A percentile compares a stretch with the other conserved stretches of the same genome.
phyloP scores from a whole-genome alignment of 768 basidiomycete species.

The Gloeopeniophorella convolvens region DNA sequence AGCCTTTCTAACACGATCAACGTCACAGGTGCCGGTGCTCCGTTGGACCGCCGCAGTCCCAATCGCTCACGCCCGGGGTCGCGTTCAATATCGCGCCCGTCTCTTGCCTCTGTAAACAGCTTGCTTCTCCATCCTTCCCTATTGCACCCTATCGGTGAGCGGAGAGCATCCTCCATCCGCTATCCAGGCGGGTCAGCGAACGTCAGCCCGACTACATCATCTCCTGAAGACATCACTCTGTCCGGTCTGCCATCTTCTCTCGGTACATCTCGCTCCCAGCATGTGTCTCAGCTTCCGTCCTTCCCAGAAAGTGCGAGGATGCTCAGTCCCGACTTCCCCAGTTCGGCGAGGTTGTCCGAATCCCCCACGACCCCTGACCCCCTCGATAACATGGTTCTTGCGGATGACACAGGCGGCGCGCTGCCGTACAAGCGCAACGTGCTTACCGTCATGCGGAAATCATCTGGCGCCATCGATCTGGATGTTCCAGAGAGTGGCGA shows the following conservation, averaged over 20 bases:
- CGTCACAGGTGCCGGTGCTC: neutral
- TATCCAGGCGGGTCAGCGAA: neutral
- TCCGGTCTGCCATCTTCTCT: constrained; percentile 7
- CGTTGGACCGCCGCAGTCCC: neutral
- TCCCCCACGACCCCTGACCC: constrained; percentile 12
- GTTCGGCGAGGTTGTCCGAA: neutral
- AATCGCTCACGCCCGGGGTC: constrained; percentile 9
- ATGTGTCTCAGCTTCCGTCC: constrained; percentile 7
- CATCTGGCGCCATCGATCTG: neutral
- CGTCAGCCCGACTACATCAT: neutral
- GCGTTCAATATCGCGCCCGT: constrained; percentile 2
- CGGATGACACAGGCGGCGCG: neutral
- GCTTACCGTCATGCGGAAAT: neutral
- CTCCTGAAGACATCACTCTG: neutral
- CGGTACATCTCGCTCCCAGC: neutral
- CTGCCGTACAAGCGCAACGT: neutral
- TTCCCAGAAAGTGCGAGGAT: constrained; percentile 9
- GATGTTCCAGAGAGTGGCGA: neutral
- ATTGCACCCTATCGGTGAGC: constrained; percentile 10
- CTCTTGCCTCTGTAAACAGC: constrained; percentile 11
- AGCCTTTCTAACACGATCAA: neutral
- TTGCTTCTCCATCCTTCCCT: constrained; percentile 14
- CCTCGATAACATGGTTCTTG: constrained; percentile 13
- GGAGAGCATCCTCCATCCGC: neutral
- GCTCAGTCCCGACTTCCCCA: neutral